Evolutionary conservation across 345 rosid genomes (phyloP), one percentile per base, ranked within the genome.

Genomic region (Salix suchowensis): DNA sequence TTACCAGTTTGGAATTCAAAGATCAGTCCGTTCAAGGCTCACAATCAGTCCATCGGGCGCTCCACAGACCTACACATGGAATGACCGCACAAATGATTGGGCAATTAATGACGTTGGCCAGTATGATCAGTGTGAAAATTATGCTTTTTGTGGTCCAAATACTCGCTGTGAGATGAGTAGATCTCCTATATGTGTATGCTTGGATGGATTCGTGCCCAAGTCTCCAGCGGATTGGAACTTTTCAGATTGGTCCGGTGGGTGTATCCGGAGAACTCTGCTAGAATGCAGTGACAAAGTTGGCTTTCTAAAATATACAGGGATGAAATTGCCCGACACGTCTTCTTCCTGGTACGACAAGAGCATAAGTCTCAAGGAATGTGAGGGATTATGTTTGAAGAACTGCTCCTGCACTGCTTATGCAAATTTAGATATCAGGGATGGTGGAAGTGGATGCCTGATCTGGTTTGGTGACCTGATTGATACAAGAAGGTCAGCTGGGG

Each of bases 401-500:
- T 81, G 80, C 36, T 30, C 54, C 18, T 81, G 83, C 30, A 67
- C 14, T 10, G 77, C 71, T 21, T 81, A 72, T 72, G 48, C 80
- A 32, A 71, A 58, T 80, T 40, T 18, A 23, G 73, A 80, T 72
- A 28, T 40, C 13, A 40, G 44, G 44, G 0, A 10, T 7, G 44
- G 44, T 40, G 44, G 44, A 40, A 40, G 44, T 40, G 44, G 44
- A 40, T 40, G 44, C 44, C 44, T 40, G 13, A 40, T 10, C 13
- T 40, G 44, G 44, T 9, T 40, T 40, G 44, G 44, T 71, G 79
- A 70, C 84, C 86, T 68, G 85, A 85, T 30, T 2, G 18, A 2
- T 13, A 39, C 69, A 81, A 84, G 9, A 82, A 84, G 79, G 79
- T 85, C 19, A 87, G 86, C 62, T 82, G 85, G 72, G 90, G 90